These are phyloP conservation scores for Hanseniaspora uvarum DNA, from an alignment of 1,139 yeast species.

Conservation along the genomic window DNA sequence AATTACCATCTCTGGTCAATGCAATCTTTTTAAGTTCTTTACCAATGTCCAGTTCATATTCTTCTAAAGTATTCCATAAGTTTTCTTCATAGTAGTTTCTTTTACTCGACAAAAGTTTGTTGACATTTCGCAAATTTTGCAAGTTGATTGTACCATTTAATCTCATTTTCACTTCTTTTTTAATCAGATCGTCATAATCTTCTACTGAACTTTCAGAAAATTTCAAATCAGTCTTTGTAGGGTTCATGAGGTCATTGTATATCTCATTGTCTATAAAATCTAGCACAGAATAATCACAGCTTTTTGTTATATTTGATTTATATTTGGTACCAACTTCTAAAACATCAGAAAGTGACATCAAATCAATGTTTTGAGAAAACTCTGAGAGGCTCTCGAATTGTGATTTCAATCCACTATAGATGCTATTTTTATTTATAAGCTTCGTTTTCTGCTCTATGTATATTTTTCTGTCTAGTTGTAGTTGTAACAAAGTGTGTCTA, in stretches of 20 bases:
- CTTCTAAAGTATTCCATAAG: slow-evolving; percentile 25
- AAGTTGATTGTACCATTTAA: slow-evolving; percentile 1
- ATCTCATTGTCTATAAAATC: slow-evolving; percentile 31
- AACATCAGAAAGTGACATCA: slow-evolving; percentile 37
- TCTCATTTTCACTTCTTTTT: slow-evolving; percentile 12
- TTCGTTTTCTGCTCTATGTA: background rate
- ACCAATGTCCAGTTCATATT: slow-evolving; percentile 37
- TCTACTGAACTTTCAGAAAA: slow-evolving; percentile 22
- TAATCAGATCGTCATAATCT: slow-evolving; percentile 28
- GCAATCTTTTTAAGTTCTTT: slow-evolving; percentile 20
- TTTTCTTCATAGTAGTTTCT: slow-evolving; percentile 22
- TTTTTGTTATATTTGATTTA: slow-evolving; percentile 36
- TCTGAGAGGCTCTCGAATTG: slow-evolving; percentile 16
- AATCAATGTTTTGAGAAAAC: slow-evolving; percentile 29
- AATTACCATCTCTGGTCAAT: background rate
- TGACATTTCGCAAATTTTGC: background rate
- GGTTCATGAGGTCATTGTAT: background rate
- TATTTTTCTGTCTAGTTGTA: slow-evolving; percentile 45
- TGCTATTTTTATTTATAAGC: background rate
- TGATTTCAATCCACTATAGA: background rate
- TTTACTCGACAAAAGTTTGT: background rate
- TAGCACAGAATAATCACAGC: slow-evolving; percentile 34
- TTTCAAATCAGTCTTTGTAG: background rate
- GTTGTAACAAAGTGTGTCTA: slow-evolving; percentile 43
- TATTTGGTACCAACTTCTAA: slow-evolving; percentile 28